phyloP scores from a whole-genome alignment of 495 filamentous ascomycete genomes.

The Bombardia bombarda region DNA sequence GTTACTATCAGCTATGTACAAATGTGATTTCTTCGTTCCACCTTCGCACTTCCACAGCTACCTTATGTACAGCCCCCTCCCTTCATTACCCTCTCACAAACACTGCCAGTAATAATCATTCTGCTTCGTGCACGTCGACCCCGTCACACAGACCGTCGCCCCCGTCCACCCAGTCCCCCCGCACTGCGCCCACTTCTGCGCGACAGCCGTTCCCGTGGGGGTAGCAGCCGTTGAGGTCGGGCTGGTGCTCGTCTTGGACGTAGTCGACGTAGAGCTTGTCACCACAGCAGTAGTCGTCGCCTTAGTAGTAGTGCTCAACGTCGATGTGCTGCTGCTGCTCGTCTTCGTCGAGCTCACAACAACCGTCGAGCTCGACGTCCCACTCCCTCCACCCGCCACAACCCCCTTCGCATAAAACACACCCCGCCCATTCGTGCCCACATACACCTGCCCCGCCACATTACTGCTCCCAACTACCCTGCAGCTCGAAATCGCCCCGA shows the following conservation, averaged over 20 bases:
- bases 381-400: constrained; percentile 5
- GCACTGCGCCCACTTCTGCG: constrained; percentile 18
- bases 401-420: constrained; percentile 41
- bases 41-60: no score
- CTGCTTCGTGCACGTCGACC: constrained; percentile 10
- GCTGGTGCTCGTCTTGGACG: constrained; percentile 7
- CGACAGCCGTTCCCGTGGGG: constrained; percentile 1
- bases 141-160: constrained; percentile 7
- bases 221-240: constrained; percentile 5
- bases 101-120: constrained; percentile 41
- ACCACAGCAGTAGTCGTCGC: constrained; percentile 5
- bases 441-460: constrained; percentile 43
- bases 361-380: constrained; percentile 3
- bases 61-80: no score
- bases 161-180: constrained; percentile 14
- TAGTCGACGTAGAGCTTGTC: constrained; percentile 2
- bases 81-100: no score
- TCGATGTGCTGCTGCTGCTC: not conserved
- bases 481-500: constrained; percentile 39
- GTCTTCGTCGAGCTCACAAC: constrained; percentile 3
- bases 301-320: constrained; percentile 5
- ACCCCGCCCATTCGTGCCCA: constrained; percentile 53
- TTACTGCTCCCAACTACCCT: constrained; percentile 42
- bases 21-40: no score
- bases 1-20: no score